Conservation (phyloP, 2,329 filamentous ascomycete genomes). For the Arachnomyces sp. region DNA sequence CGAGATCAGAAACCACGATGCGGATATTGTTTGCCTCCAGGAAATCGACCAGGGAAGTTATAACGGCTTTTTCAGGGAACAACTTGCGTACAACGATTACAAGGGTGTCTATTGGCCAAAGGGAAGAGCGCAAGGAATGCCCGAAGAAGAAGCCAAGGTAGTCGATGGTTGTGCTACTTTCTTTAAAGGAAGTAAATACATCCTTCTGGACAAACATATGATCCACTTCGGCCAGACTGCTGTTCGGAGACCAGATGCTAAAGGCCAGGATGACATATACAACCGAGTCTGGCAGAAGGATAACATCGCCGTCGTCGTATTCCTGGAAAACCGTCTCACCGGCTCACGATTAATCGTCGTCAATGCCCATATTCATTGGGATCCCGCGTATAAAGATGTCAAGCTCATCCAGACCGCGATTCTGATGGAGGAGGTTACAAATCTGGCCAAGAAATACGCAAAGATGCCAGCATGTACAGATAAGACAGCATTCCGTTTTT, state of each 20-base stretch:
- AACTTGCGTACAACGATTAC: conserved; percentile 80
- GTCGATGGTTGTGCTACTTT: conserved; percentile 97
- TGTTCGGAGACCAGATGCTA: conserved; percentile 93
- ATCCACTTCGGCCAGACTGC: conserved; percentile 88
- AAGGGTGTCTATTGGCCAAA: conserved; percentile 92
- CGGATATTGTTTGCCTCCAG: conserved; percentile 88
- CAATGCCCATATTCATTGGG: conserved; percentile 94
- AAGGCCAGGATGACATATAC: conserved; percentile 94
- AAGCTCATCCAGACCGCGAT: conserved; percentile 96
- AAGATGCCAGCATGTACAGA: conserved; percentile 74
- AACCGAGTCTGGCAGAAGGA: conserved; percentile 98
- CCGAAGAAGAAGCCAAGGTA: conserved; percentile 74
- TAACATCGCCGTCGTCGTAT: conserved; percentile 86
- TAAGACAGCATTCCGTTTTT: conserved; percentile 52
- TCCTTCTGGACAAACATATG: conserved; percentile 86
- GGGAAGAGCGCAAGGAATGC: conserved; percentile 83
- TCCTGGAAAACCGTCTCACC: conserved; percentile 85
- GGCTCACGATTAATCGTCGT: conserved; percentile 88
- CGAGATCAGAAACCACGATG: conserved; percentile 69
- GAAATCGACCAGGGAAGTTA: conserved; percentile 90
- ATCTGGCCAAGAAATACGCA: conserved; percentile 76
- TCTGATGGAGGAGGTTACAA: conserved; percentile 83
- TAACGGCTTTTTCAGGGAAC: conserved; percentile 82
- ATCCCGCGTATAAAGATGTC: conserved; percentile 82
- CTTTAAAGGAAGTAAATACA: conserved; percentile 91